Base-by-base conservation (phyloP, 805 yeast genomes). In the Saccharomycopsis lassenensis region DNA sequence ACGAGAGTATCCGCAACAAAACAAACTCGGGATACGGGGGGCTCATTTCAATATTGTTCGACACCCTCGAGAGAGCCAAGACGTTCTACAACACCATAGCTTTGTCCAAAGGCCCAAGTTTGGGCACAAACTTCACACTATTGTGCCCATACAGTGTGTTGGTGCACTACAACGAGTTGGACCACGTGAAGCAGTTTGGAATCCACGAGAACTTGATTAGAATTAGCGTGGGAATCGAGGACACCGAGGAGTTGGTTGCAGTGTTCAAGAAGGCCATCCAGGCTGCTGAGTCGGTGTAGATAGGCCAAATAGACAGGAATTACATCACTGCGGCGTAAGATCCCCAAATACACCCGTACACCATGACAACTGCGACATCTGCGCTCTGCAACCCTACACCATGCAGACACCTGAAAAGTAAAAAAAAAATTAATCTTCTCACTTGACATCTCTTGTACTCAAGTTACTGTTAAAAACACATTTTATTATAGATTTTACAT, bases 1-100 rank as follows among this genome's bases (percentile, higher is more conserved):
- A 84, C 54, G 95, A 87, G 46, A 67, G 58, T 3, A 61, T 83
- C 27, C 78, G 71, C 49, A 74, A 73, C n/a, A 52, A 63, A 4
- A n/a, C n/a, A n/a, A 61, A 63, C 15, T 94, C 94, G 20, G 95
- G 95, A 1, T 87, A 86, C 51, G 96, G 95, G 29, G 94, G 95
- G 0, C 63, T 86, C 37, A 63, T 87, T 20, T 81, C 94, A 3
- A 58, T 87, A 31, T 69, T 79, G 7, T 83, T 87, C 58, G 57
- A 71, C 35, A 66, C 72, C 4, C 72, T 77, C 7, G 61, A 63
- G 15, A 74, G 71, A 46, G 94, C 94, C 0, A 65, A 67, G 25
- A 61, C 61, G n/a, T 87, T 86, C 55, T 87, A 80, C 60, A 75
- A 87, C 56, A 64, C 71, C 5, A 68, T 75, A 24, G 61, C 67